Base-by-base conservation (phyloP, 768 basidiomycete genomes). In the Fistulinella prunicolor region DNA sequence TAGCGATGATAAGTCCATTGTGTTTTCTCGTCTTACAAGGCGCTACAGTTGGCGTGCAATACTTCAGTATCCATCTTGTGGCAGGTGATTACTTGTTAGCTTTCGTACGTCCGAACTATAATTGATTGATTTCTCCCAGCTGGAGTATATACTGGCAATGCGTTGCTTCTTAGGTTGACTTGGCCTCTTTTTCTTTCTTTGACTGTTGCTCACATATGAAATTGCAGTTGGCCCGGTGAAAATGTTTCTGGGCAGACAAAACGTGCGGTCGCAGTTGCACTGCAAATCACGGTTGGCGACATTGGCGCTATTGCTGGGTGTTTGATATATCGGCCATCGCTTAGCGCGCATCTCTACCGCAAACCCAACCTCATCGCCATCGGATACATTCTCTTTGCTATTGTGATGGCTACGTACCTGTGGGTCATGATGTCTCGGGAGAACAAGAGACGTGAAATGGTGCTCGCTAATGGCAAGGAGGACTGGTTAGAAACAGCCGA, bases 161-260 rank as follows among this genome's bases (percentile, higher is more conserved):
- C 81, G 1, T 63, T 82, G 9, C 66, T 83, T 29, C 61, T 83
- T 16, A 79, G 78, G 80, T 76, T 22, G 20, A 59, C 41, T 20
- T 22, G n/a, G 16, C 9, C 38, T n/a, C 45, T 23, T 14, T 20
- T 38, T 22, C 9, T 19, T 26, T 49, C 34, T 29, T 38, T 3
- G 19, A 19, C n/a, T 26, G 14, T 20, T 14, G 10, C 23, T 40
- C n/a, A 35, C 19, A 13, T 3, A 16, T 45, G 6, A 39, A 23
- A 8, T 21, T 3, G 17, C 13, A 62, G 76, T 45, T 83, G 83
- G 79, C 80, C 81, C 1, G 72, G 77, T 16, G 82, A 85, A 62
- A 84, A 84, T 52, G 80, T 85, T n/a, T 81, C 81, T 12, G 79
- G 77, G 10, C 82, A 84, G 55, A 84, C 82, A 4, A 83, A 84